These are phyloP conservation scores for Schizosaccharomyces osmophilus DNA, from an alignment of 805 yeast genomes.

Conservation along the genomic window DNA sequence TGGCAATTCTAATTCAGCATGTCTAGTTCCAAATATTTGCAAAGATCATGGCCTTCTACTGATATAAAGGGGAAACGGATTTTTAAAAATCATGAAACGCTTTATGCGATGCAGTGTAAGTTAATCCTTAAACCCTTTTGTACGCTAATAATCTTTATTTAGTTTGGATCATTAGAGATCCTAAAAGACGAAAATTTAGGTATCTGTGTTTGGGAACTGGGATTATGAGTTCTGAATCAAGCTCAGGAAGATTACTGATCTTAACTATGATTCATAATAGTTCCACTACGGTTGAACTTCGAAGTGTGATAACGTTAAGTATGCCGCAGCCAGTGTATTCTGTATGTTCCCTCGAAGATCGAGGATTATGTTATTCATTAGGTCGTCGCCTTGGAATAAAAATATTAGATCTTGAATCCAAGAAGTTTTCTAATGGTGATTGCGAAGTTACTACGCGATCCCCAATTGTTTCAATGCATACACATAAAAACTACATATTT, in stretches of 20 bases:
- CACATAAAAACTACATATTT: background rate
- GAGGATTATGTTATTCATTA: background rate
- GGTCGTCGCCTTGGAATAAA: background rate
- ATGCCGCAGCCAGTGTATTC: background rate
- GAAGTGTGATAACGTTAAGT: background rate
- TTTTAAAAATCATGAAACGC: background rate
- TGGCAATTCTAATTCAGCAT: background rate
- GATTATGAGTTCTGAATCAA: background rate
- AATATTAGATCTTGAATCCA: background rate
- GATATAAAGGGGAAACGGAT: background rate
- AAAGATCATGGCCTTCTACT: background rate
- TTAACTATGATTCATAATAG: background rate
- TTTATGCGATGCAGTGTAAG: background rate
- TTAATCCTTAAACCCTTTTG: background rate
- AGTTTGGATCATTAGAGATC: background rate
- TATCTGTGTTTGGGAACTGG: background rate
- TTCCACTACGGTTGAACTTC: background rate
- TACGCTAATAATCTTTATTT: background rate
- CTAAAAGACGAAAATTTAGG: background rate
- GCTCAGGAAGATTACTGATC: background rate
- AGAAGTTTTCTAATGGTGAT: background rate
- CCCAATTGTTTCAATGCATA: background rate
- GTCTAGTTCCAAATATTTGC: background rate
- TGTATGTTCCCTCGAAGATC: background rate
- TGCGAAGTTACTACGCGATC: background rate